Conservation (phyloP, 164 flowering plant genomes). For the Pachysandra terminalis region DNA sequence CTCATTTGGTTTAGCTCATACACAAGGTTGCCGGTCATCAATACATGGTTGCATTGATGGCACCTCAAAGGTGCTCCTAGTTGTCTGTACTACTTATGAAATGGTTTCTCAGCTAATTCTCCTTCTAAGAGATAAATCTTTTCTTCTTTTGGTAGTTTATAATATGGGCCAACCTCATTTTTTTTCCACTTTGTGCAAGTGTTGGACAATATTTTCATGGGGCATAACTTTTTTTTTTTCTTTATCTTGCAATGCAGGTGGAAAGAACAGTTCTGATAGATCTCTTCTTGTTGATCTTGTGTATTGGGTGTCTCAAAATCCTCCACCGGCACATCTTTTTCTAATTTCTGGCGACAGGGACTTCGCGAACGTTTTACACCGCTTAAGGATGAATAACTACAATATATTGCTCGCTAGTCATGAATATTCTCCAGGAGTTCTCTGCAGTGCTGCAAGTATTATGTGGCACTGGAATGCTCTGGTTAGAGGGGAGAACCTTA, state of each 20-base stretch:
- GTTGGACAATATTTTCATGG: too few species aligned
- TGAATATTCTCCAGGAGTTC: conserved; percentile 54
- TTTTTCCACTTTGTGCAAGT: too few species aligned
- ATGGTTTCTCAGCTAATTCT: background rate
- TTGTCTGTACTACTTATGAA: background rate
- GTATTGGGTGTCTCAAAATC: conserved; percentile 86
- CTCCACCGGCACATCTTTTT: conserved; percentile 93
- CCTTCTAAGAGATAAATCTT: background rate
- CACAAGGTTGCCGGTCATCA: background rate
- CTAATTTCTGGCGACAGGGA: conserved; percentile 84
- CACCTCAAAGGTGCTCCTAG: background rate
- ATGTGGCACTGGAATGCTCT: conserved; percentile 86
- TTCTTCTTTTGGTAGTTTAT: background rate
- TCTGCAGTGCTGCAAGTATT: conserved; percentile 83
- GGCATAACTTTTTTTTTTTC: background rate
- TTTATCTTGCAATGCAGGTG: conserved; percentile 44
- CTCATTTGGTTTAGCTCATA: background rate
- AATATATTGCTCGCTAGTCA: conserved; percentile 75
- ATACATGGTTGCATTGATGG: background rate
- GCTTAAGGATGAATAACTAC: conserved; percentile 80
- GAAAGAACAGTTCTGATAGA: conserved; percentile 86
- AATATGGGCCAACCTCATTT: too few species aligned
- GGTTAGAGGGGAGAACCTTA: conserved; percentile 57
- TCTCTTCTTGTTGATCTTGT: conserved; percentile 69
- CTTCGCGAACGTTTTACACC: conserved; percentile 65